Evolutionary conservation across 257 asterid genomes (phyloP), one percentile per base, ranked within the genome.

Genomic region (Solanum clarkiae): DNA sequence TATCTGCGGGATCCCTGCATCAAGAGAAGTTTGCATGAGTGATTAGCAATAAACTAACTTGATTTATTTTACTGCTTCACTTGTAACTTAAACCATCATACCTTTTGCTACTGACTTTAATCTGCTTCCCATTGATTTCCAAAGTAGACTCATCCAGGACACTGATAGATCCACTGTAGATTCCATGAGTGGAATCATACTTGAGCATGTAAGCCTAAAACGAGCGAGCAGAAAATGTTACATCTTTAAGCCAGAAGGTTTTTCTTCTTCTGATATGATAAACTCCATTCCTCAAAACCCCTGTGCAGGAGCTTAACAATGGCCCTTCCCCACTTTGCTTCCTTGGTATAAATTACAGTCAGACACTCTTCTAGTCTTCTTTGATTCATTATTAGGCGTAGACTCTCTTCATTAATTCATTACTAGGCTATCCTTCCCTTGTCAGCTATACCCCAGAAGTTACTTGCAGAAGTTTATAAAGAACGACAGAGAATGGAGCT

Each of bases 131-230:
- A 80, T 95, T 95, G 87, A 94, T 94, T 89, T 97, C 99, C 93
- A 97, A 83, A 53, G 98, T 95, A 85, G 98, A 88, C 11, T 92
- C 98, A 85, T 94, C 98, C 83, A 92, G 85, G 51, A 97, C 98
- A 60, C 80, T 87, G 88, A 97, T 86, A 69, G 93, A 90, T 84
- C 98, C 98, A 83, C 90, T 87, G 91, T 90, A 94, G 59, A 93
- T 93, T 82, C 99, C 99, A 70, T 97, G 99, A 71, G 99, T 97
- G 40, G 99, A 97, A 81, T 97, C 99, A 88, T 95, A 97, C 91
- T 97, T 97, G 85, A 94, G 92, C 99, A 97, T 94, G 94, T 97
- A 97, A 68, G 99, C 98, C 99, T 95, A 93, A 86, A 83, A 86
- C 80, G 77, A 86, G 59, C 4, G 75, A 65, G 68, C 74, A 85